These are phyloP conservation scores for Trichocladium uniseriatum DNA, from an alignment of 495 filamentous ascomycete species.

Conservation along the genomic window DNA sequence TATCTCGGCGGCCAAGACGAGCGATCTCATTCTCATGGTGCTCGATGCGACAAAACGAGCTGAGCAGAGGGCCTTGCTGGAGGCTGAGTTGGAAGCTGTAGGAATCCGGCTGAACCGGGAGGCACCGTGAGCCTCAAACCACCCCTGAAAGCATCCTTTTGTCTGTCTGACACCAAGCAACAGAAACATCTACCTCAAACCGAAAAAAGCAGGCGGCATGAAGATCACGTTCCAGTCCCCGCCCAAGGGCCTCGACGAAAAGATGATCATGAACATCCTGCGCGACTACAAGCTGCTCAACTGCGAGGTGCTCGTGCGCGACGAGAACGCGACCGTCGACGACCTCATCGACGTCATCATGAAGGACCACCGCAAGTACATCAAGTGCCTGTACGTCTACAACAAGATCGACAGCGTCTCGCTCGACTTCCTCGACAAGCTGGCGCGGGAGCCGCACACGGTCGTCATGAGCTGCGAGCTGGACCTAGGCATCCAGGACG, in stretches of 20 bases:
- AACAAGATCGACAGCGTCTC: slow-evolving; percentile 99
- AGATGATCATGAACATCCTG: slow-evolving; percentile 93
- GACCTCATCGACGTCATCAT: slow-evolving; percentile 98
- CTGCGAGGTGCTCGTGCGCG: slow-evolving; percentile 89
- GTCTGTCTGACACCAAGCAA: slow-evolving; percentile 4
- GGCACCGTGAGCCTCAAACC: slow-evolving; percentile 59
- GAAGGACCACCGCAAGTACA: slow-evolving; percentile 97
- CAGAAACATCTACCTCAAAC: slow-evolving; percentile 97
- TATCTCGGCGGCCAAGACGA: slow-evolving; percentile 98
- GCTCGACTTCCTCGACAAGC: slow-evolving; percentile 81
- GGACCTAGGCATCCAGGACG: slow-evolving; percentile 91
- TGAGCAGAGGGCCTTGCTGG: slow-evolving; percentile 82
- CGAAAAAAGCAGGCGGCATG: slow-evolving; percentile 95
- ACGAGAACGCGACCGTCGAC: slow-evolving; percentile 92
- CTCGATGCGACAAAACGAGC: slow-evolving; percentile 95
- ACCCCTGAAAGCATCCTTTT: background rate
- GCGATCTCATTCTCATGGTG: slow-evolving; percentile 94
- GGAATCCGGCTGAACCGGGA: slow-evolving; percentile 90
- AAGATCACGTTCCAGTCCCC: slow-evolving; percentile 92
- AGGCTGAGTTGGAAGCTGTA: slow-evolving; percentile 91
- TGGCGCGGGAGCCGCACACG: slow-evolving; percentile 88
- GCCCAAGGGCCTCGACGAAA: slow-evolving; percentile 88
- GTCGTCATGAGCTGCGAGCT: slow-evolving; percentile 97
- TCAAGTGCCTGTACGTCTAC: slow-evolving; percentile 93
- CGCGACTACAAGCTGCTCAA: slow-evolving; percentile 99